Percentiles rank a stretch among this genome's conserved stretches.
Evolutionary conservation across 1,284 basidiomycete genomes (phyloP).

Genomic region (Clitocybe nebularis): DNA sequence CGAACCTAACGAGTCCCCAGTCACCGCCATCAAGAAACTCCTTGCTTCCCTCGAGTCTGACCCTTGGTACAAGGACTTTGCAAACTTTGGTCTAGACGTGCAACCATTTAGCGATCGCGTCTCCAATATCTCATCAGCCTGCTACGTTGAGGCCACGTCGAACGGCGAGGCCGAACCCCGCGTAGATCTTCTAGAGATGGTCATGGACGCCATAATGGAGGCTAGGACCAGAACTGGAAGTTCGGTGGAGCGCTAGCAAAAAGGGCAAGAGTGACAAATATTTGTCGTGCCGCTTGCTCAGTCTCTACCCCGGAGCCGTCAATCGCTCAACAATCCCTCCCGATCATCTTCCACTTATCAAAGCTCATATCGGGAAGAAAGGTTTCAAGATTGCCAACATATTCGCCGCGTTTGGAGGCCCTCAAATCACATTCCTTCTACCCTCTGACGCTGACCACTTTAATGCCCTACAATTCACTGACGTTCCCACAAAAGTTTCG

Average conservation of each 20-base stretch:
- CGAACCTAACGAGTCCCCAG: background rate
- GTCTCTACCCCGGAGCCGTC: conserved; percentile 2
- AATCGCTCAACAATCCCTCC: background rate
- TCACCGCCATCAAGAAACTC: background rate
- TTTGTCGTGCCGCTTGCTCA: conserved; percentile 3
- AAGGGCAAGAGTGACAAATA: conserved; percentile 5
- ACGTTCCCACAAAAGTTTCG: conserved; percentile 4
- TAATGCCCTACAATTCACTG: background rate
- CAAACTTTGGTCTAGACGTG: background rate
- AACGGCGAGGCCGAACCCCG: background rate
- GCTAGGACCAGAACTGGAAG: background rate
- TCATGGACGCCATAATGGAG: conserved; percentile 1
- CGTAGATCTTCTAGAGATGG: conserved; percentile 5
- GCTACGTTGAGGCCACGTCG: conserved; percentile 4
- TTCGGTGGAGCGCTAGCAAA: conserved; percentile 4
- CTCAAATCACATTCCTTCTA: conserved; percentile 3
- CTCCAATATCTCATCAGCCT: background rate
- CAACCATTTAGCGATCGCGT: background rate
- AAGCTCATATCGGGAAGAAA: conserved; percentile 3
- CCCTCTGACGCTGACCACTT: conserved; percentile 6
- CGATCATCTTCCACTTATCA: conserved; percentile 6
- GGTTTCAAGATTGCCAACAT: conserved; percentile 7
- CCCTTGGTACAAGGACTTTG: background rate
- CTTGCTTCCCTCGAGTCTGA: background rate
- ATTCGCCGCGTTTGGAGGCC: conserved; percentile 4